Evolutionary conservation across 257 asterid genomes (phyloP).

Genomic region (Oldenlandia corymbosa): DNA sequence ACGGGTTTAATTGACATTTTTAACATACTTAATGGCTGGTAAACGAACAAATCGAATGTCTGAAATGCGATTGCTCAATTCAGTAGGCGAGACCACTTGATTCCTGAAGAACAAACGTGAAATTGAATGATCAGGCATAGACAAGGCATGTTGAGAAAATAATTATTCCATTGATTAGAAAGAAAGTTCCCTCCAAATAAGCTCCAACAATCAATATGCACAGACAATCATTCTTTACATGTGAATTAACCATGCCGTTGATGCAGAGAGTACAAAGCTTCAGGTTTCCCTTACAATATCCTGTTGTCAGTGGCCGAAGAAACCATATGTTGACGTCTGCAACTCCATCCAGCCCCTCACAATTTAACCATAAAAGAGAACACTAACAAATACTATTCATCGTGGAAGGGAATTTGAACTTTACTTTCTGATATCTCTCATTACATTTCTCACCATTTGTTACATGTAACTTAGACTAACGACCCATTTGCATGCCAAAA

Average conservation of each 20-base stretch:
- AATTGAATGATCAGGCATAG: neutral
- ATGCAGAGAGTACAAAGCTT: no score
- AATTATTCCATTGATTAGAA: neutral
- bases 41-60: slow-evolving; percentile 79
- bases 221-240: no score
- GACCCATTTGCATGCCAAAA: neutral
- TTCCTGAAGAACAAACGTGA: slow-evolving; percentile 41
- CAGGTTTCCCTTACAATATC: no score
- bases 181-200: neutral
- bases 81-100: slow-evolving; percentile 58
- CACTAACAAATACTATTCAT: no score
- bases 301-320: no score
- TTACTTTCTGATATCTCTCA: neutral
- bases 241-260: no score
- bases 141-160: neutral
- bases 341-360: no score
- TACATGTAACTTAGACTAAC: neutral
- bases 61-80: slow-evolving; percentile 79
- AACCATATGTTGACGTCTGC: no score
- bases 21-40: slow-evolving; percentile 69
- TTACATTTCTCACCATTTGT: neutral
- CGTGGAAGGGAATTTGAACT: no score
- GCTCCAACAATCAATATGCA: neutral
- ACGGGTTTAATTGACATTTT: neutral
- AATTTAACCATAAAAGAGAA: no score